Evolutionary conservation across 2,329 filamentous ascomycete genomes (phyloP), one percentile per base, ranked within the genome.

Genomic region (Nothophaeocryptopus gaeumannii): DNA sequence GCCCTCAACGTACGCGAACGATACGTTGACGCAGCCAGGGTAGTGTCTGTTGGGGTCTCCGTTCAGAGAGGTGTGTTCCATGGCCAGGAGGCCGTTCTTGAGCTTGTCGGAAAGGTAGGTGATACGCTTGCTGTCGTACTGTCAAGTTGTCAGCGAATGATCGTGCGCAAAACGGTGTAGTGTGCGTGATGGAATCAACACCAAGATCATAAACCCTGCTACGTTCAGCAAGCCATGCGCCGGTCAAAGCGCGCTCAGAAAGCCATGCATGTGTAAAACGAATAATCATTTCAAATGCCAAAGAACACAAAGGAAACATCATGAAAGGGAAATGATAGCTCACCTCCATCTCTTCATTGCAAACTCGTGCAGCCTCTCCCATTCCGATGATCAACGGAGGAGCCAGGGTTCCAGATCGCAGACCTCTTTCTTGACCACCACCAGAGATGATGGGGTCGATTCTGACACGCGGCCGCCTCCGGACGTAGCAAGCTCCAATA

Each of bases 1-100:
- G 60, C 93, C 93, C 73, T 99, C 93, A 4, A 99, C 90, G 65
- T 99, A 99, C 31, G 93, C 92, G 67, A 99, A 99, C 0, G 93
- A 99, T 9, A 99, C 88, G 70, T 99, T 99, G 54, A 99, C 92
- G 63, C 93, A 99, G 56, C 93, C 93, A 2, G 93, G 90, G 69
- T 99, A 99, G 71, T 95, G 95, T 45, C 82, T 79, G 4, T 86
- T 72, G 2, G 84, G 79, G 61, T 93, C 89, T 43, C 93, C 93
- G 65, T 99, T 99, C 62, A 96, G 84, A 8, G 80, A 82, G 2
- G 93, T 96, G 72, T 99, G 93, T 69, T 97, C 93, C 75, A 99
- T 81, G 5, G 88, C 72, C 14, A 99, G 77, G 2, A 99, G 84
- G 2, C 90, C 91, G 13, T 87, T 83, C 35, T 89, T 78, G 20